Conservation (phyloP, 2,329 filamentous ascomycete genomes). For the Fusarium sp. region DNA sequence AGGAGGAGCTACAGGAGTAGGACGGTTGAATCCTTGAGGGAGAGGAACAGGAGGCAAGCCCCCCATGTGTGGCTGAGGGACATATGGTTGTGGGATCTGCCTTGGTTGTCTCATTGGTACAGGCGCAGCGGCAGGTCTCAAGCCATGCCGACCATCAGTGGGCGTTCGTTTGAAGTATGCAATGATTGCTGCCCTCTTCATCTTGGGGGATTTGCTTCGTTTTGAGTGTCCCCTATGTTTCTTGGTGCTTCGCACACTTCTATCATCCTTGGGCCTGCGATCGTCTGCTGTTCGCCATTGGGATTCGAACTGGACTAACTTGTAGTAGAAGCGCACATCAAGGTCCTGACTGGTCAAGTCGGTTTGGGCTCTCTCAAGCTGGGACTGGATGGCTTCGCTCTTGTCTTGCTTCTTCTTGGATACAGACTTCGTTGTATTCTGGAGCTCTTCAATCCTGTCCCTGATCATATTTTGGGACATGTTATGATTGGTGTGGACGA, state of each 20-base stretch:
- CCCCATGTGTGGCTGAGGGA: background rate
- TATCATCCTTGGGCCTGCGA: slow-evolving; percentile 37
- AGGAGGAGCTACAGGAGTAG: background rate
- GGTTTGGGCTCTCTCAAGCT: slow-evolving; percentile 58
- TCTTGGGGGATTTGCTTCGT: slow-evolving; percentile 47
- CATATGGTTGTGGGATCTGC: slow-evolving; percentile 14
- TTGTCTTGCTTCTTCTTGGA: slow-evolving; percentile 58
- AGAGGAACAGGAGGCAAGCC: slow-evolving; percentile 13
- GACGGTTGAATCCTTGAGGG: background rate
- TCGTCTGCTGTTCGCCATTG: slow-evolving; percentile 51
- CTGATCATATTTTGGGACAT: slow-evolving; percentile 56
- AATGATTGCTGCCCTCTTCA: slow-evolving; percentile 58
- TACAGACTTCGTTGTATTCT: slow-evolving; percentile 51
- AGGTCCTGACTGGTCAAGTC: slow-evolving; percentile 53
- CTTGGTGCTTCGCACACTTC: slow-evolving; percentile 40
- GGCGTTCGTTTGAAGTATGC: slow-evolving; percentile 62
- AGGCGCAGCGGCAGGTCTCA: slow-evolving; percentile 47
- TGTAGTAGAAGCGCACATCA: slow-evolving; percentile 57
- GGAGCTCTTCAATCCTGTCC: slow-evolving; percentile 56
- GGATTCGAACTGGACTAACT: slow-evolving; percentile 61
- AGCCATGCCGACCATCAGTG: slow-evolving; percentile 49
- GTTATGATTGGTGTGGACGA: slow-evolving; percentile 50
- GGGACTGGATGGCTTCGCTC: slow-evolving; percentile 55
- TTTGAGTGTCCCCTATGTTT: slow-evolving; percentile 30
- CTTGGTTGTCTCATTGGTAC: slow-evolving; percentile 24